phyloP scores from a whole-genome alignment of 345 rosid genomes.

The Bretschneidera sinensis region DNA sequence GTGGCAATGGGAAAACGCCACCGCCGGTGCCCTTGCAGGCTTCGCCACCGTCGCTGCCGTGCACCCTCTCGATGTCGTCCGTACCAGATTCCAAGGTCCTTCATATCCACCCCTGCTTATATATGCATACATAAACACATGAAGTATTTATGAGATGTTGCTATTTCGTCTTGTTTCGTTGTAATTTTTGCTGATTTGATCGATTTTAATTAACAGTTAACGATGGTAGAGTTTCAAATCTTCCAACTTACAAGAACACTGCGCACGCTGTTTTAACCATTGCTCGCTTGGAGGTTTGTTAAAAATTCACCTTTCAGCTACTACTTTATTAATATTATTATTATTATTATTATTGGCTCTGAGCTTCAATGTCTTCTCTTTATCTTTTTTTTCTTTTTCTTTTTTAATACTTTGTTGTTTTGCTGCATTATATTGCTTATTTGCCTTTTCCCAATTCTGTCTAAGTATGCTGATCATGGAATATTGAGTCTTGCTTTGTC shows the following conservation, averaged over 20 bases:
- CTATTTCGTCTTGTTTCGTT: neutral
- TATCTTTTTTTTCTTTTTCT: too few relatives aligned
- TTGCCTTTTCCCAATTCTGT: neutral
- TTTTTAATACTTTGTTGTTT: too few relatives aligned
- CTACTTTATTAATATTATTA: too few relatives aligned
- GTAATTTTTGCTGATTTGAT: slow-evolving; percentile 11
- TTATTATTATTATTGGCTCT: too few relatives aligned
- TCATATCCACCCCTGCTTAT: too few relatives aligned
- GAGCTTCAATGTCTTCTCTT: too few relatives aligned
- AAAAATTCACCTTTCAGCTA: neutral
- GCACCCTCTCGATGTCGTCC: slow-evolving; percentile 94
- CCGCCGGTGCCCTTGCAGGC: slow-evolving; percentile 85
- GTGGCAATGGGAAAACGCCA: slow-evolving; percentile 88
- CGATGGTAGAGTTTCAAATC: slow-evolving; percentile 62
- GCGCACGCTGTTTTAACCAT: slow-evolving; percentile 74
- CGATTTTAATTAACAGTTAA: slow-evolving; percentile 42
- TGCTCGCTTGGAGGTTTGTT: slow-evolving; percentile 65
- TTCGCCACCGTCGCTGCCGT: slow-evolving; percentile 75
- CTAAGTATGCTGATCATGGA: too few relatives aligned
- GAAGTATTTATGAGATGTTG: too few relatives aligned
- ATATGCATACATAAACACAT: too few relatives aligned
- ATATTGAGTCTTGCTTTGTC: too few relatives aligned
- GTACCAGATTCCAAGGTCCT: slow-evolving; percentile 88
- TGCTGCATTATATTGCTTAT: too few relatives aligned
- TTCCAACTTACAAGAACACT: slow-evolving; percentile 77